A percentile compares a stretch with the other conserved stretches of the same genome.
Evolutionary conservation across 352 stramenopile species (phyloP).

Genomic region (Globisporangium cederbergense): DNA sequence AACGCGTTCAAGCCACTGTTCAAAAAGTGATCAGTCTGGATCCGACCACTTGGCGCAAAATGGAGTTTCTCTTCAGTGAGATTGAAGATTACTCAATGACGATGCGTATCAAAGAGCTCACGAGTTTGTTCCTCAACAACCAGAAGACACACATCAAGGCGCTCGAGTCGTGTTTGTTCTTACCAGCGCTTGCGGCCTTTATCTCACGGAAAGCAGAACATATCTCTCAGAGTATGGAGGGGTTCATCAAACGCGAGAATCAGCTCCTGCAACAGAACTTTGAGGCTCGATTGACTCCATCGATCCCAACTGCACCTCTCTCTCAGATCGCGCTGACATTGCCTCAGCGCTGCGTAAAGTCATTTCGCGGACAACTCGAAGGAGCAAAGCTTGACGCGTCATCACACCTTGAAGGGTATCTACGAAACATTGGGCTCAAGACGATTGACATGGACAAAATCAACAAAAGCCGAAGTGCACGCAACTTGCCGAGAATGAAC

Average conservation of each 20-base stretch:
- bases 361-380: slow-evolving; percentile 3
- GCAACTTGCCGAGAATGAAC: slow-evolving; percentile 10
- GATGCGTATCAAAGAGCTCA: slow-evolving; percentile 14
- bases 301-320: not conserved
- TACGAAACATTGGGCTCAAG: slow-evolving; percentile 18
- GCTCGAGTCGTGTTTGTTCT: slow-evolving; percentile 17
- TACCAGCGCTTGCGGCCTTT: slow-evolving; percentile 10
- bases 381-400: not conserved
- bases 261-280: not conserved
- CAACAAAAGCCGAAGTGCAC: slow-evolving; percentile 14
- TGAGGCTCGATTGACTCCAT: not conserved
- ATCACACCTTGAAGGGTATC: slow-evolving; percentile 13
- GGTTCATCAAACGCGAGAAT: slow-evolving; percentile 7
- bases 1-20: slow-evolving; percentile 10
- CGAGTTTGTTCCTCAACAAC: slow-evolving; percentile 2
- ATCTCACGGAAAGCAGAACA: slow-evolving; percentile 14
- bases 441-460: slow-evolving; percentile 19
- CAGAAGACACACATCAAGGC: slow-evolving; percentile 13
- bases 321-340: not conserved
- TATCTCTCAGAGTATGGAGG: slow-evolving; percentile 9
- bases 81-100: slow-evolving; percentile 11
- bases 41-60: slow-evolving; percentile 5
- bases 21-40: slow-evolving; percentile 18
- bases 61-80: slow-evolving; percentile 17
- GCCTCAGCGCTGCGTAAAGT: not conserved